Base-by-base conservation (phyloP, 2,329 filamentous ascomycete genomes). In the Phyllosticta citrichinensis region DNA sequence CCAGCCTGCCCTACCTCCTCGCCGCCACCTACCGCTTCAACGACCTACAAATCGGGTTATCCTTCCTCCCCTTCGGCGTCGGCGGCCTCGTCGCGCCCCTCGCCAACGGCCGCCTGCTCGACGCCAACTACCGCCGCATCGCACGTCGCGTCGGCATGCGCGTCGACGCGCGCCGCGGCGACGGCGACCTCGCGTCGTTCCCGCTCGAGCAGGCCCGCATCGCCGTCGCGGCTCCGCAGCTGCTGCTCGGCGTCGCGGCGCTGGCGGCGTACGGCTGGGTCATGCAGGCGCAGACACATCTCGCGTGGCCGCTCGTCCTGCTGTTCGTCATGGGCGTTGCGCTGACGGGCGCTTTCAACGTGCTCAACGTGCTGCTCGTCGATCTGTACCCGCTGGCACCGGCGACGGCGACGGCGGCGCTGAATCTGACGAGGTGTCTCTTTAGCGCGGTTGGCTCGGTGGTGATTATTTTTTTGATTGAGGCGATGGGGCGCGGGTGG, bases 101-200 rank as follows among this genome's bases (percentile, higher is more conserved):
- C 24, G 68, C 75, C 17, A 73, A 70, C 35, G 87, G 89, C 5
- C 77, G 78, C 2, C 65, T 83, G 0, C 78, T 88, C 59, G 87
- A 89, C 71, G 84, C 82, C 77, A 91, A 91, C 71, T 94, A 88
- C 70, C 79, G 83, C 10, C 82, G 87, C 47, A 80, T 84, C 40
- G 87, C 88, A 1, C 78, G 75, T 55, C 79, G 80, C 54, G 75
- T 85, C 12, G 84, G 85, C 4, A 76, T 90, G 62, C 73, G 76
- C 9, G 80, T 89, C 64, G 81, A 83, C 67, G 79, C 76, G 59
- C 83, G 81, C 64, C 80, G 81, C 2, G 79, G 75, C 14, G 74
- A 78, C 52, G 75, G 81, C 60, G 68, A 83, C 25, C 63, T 64
- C 3, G 67, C 75, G 25, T n/a, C n/a, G 40, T 82, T 83, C 62